Evolutionary conservation across 495 filamentous ascomycete species (phyloP).

Genomic region (Thermothielavioides terrestris): DNA sequence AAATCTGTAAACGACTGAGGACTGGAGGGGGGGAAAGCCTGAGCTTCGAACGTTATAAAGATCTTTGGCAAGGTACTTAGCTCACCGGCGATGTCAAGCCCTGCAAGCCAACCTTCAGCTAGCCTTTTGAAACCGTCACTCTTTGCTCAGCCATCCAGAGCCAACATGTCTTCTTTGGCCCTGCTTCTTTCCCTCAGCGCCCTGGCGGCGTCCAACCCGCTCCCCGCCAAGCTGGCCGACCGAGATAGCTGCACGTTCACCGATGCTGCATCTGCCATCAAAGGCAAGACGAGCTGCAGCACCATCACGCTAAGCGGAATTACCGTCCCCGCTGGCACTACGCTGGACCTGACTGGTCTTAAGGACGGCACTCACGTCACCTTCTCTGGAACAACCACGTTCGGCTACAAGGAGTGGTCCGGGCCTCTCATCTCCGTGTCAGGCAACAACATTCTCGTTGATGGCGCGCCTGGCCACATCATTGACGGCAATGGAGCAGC

Average conservation of each 20-base stretch:
- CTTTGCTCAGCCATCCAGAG: neutral
- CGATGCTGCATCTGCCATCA: neutral
- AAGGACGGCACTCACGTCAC: conserved; percentile 38
- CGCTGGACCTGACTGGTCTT: conserved; percentile 43
- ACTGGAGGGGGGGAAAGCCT: neutral
- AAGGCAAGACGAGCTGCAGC: conserved; percentile 40
- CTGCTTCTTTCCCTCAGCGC: neutral
- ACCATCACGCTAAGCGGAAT: conserved; percentile 42
- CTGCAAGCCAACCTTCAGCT: neutral
- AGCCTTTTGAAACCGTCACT: neutral
- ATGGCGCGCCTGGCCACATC: conserved; percentile 29
- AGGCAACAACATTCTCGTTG: conserved; percentile 39
- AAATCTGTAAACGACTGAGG: neutral
- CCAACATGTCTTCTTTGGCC: neutral
- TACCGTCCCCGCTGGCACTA: conserved; percentile 44
- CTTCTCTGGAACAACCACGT: conserved; percentile 45
- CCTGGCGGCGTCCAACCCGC: neutral
- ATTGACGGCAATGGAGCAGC: conserved; percentile 40
- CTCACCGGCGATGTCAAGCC: neutral
- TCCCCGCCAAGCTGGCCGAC: neutral
- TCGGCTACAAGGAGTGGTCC: conserved; percentile 46
- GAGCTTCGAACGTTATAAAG: neutral
- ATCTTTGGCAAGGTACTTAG: no score
- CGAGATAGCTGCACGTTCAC: neutral
- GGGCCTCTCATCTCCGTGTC: conserved; percentile 42